Conservation (phyloP, 768 basidiomycete species). For the Lactarius hatsudake region DNA sequence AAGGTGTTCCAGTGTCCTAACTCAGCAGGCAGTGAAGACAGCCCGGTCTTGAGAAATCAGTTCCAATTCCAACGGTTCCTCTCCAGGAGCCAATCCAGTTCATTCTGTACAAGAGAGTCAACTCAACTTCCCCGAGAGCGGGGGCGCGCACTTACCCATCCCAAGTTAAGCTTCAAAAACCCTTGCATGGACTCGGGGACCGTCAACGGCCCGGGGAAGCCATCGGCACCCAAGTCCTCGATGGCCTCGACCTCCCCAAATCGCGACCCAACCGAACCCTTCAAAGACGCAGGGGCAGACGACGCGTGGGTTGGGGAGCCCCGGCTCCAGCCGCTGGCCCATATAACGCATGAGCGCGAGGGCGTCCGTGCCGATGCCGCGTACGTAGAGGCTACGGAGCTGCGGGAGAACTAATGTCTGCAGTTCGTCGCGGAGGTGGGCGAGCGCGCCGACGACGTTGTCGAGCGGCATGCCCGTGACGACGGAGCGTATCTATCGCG, state of each 20-base stretch:
- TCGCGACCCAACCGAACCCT: conserved; percentile 2
- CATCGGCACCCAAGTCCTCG: conserved; percentile 4
- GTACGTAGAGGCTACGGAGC: conserved; percentile 9
- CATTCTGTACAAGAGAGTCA: conserved; percentile 3
- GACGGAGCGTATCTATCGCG: conserved; percentile 13
- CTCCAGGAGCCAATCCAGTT: conserved; percentile 22
- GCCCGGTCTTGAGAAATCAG: neutral
- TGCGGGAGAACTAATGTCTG: neutral
- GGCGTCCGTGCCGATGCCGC: conserved; percentile 4
- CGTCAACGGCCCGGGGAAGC: conserved; percentile 13
- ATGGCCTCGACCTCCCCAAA: conserved; percentile 14
- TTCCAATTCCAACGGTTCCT: conserved; percentile 19
- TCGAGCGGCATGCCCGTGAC: conserved; percentile 18
- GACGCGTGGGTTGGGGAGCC: neutral
- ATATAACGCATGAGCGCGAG: conserved; percentile 16
- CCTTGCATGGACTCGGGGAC: conserved; percentile 13
- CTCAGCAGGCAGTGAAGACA: neutral
- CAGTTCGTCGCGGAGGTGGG: conserved; percentile 13
- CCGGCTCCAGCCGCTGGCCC: conserved; percentile 16
- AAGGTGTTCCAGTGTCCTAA: neutral
- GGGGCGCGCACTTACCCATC: neutral
- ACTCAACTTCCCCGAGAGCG: neutral
- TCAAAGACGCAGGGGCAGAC: conserved; percentile 14
- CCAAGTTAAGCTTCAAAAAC: conserved; percentile 12
- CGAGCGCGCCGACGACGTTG: conserved; percentile 8